These are phyloP conservation scores for Plectosphaerella cucumerina DNA, from an alignment of 2,329 filamentous ascomycete species.

Conservation along the genomic window DNA sequence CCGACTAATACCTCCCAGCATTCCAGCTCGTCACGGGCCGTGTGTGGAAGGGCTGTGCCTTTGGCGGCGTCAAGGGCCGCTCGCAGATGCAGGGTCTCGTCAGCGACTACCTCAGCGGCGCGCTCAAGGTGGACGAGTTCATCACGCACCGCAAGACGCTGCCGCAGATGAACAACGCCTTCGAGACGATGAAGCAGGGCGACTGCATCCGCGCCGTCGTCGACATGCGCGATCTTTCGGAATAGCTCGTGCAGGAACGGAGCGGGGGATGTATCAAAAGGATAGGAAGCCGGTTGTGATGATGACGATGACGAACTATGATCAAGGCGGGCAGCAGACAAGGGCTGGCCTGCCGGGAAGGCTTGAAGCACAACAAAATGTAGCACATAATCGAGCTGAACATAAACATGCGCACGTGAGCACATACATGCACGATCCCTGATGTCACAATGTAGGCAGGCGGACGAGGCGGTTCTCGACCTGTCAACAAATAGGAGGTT, in stretches of 20 bases:
- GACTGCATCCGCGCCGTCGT: slow-evolving; percentile 97
- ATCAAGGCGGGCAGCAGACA: background rate
- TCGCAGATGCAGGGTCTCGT: slow-evolving; percentile 86
- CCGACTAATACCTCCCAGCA: slow-evolving; percentile 51
- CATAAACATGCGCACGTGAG: too few relatives aligned
- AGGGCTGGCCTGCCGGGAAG: too few relatives aligned
- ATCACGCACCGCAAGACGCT: slow-evolving; percentile 92
- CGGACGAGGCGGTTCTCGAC: too few relatives aligned
- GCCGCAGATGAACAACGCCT: slow-evolving; percentile 81
- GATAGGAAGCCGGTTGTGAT: background rate
- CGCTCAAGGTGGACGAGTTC: slow-evolving; percentile 98
- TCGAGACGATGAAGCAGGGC: slow-evolving; percentile 89
- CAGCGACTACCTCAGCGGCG: slow-evolving; percentile 80
- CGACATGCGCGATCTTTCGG: slow-evolving; percentile 44
- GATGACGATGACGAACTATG: background rate
- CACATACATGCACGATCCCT: too few relatives aligned
- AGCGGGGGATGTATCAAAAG: background rate
- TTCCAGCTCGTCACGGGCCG: slow-evolving; percentile 98
- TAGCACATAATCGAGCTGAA: too few relatives aligned
- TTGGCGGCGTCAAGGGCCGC: slow-evolving; percentile 97
- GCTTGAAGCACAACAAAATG: too few relatives aligned
- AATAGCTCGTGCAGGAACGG: background rate
- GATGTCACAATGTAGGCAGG: too few relatives aligned
- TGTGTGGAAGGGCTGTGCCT: slow-evolving; percentile 96
- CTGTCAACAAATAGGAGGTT: too few relatives aligned